These are phyloP conservation scores for Tuber melanosporum DNA, from an alignment of 495 filamentous ascomycete genomes.

Conservation along the genomic window DNA sequence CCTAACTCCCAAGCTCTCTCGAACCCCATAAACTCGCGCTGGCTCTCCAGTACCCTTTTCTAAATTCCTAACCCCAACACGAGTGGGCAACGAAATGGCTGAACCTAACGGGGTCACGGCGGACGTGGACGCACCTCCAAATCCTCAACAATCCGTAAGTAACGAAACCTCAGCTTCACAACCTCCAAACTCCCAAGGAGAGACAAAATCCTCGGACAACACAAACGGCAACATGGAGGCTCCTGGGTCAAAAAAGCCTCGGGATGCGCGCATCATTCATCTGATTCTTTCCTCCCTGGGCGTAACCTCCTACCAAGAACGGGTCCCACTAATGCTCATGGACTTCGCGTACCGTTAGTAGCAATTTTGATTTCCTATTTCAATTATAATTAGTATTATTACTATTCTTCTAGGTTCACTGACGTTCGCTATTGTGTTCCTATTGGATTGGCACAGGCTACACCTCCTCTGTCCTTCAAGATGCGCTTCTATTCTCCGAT, in stretches of 20 bases:
- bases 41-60: neutral
- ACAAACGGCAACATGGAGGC: conserved; percentile 49
- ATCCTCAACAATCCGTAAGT: conserved; percentile 26
- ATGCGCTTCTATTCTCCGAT: conserved; percentile 59
- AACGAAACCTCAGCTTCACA: conserved; percentile 32
- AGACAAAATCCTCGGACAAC: conserved; percentile 32
- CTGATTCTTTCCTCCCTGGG: conserved; percentile 81
- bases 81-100: conserved; percentile 37
- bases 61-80: neutral
- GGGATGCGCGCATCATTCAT: conserved; percentile 86
- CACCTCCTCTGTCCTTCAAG: conserved; percentile 57
- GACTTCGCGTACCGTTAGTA: conserved; percentile 85
- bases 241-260: conserved; percentile 65
- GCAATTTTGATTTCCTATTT: conserved; percentile 48
- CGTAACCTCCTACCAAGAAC: conserved; percentile 83
- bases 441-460: conserved; percentile 40
- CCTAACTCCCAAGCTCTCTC: neutral
- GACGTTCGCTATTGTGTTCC: neutral
- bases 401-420: neutral
- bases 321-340: conserved; percentile 86
- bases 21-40: neutral
- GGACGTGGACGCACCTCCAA: conserved; percentile 11
- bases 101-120: conserved; percentile 43
- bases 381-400: neutral
- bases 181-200: conserved; percentile 6